A percentile compares a stretch with the other conserved stretches of the same genome.
phyloP scores from a whole-genome alignment of 176 grass and related monocot species.

The Puya raimondii region DNA sequence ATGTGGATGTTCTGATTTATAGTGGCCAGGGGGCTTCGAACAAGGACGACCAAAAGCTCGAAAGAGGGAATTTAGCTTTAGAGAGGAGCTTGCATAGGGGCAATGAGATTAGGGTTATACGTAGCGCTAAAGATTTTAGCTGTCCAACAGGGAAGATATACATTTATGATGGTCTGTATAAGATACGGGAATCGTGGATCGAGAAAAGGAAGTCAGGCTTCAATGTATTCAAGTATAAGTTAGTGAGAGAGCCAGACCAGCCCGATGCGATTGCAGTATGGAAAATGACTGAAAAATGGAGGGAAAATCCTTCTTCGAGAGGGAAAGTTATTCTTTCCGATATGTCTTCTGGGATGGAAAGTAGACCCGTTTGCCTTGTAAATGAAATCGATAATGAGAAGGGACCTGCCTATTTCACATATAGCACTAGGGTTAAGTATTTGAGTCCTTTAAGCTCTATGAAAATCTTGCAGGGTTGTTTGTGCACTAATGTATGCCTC shows the following conservation, averaged over 20 bases:
- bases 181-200: constrained; percentile 64
- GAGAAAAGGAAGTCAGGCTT: constrained; percentile 71
- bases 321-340: constrained; percentile 40
- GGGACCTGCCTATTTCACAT: constrained; percentile 52
- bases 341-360: constrained; percentile 65
- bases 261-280: constrained; percentile 64
- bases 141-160: constrained; percentile 71
- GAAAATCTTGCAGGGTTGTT: constrained; percentile 45
- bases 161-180: constrained; percentile 81
- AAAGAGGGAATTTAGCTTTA: constrained; percentile 80
- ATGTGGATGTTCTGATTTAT: constrained; percentile 60
- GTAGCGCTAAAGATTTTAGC: constrained; percentile 59
- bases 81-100: constrained; percentile 69
- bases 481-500: constrained; percentile 46
- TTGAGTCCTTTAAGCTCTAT: constrained; percentile 29
- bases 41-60: constrained; percentile 84
- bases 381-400: constrained; percentile 72
- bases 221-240: constrained; percentile 76
- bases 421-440: constrained; percentile 44
- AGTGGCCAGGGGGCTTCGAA: constrained; percentile 68
- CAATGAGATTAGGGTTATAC: constrained; percentile 75
- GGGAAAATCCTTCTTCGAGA: constrained; percentile 55
- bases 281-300: constrained; percentile 82
- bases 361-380: constrained; percentile 65
- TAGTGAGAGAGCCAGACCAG: constrained; percentile 62